Base-by-base conservation (phyloP, 2,329 filamentous ascomycete species). In the Aspergillus felis region DNA sequence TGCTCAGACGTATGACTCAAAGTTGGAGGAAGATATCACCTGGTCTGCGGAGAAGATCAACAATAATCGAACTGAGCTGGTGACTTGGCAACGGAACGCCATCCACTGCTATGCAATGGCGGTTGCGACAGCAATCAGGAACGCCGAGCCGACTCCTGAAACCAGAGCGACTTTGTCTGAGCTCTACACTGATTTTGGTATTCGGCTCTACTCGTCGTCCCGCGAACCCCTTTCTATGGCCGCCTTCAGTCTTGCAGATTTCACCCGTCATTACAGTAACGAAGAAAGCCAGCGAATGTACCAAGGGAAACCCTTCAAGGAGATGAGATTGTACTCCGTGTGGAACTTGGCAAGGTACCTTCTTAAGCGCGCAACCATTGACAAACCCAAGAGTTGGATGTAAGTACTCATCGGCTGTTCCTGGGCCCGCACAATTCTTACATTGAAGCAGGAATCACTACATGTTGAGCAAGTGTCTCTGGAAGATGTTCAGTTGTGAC, bases 41-140 rank as follows among this genome's bases (percentile, higher is more conserved):
- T 96, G 92, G 92, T 89, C 88, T 22, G 90, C 91, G 0, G 91
- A 96, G 64, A 96, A 95, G 74, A 87, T 96, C 75, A 96, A 96
- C 74, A 93, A 89, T 70, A 88, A 89, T 66, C 86, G 89, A 55
- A 77, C 79, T 3, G 91, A 95, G 57, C 75, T 96, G 48, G 83
- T 91, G 25, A 86, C 85, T 53, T 84, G 89, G 59, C 91, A 96
- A 71, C 85, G 91, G 32, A 86, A 85, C 66, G 87, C 91, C 1
- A 92, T 96, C 49, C 91, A 96, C 71, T 93, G 90, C 70, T 91
- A 90, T 65, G 78, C 82, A 3, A 88, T 90, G 85, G 87, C 88
- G 7, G 78, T 87, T 44, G 84, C 87, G 20, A 80, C 82, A 49
- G 84, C 86, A 14, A 78, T 84, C 57, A 80, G 83, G 49, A 79